Evolutionary conservation across 116 monocot genomes (phyloP).

Genomic region (Zostera marina): DNA sequence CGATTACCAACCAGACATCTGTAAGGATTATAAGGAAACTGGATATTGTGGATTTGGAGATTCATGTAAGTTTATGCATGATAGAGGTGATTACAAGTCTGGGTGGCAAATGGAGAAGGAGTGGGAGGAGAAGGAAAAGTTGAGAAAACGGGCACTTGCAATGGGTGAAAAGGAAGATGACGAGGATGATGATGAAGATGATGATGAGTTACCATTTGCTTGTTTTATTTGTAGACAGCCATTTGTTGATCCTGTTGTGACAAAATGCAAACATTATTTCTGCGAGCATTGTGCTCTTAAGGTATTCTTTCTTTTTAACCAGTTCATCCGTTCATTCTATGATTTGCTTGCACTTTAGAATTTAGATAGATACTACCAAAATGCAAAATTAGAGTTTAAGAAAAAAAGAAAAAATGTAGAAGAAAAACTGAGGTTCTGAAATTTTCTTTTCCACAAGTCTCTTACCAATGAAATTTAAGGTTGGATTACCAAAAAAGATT

Average conservation of each 20-base stretch:
- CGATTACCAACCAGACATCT: conserved; percentile 98
- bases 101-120: conserved; percentile 99
- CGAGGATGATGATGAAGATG: conserved; percentile 27
- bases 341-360: too few species aligned
- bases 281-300: conserved; percentile 97
- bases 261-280: conserved; percentile 97
- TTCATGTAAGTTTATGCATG: conserved; percentile 98
- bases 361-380: too few species aligned
- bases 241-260: conserved; percentile 80
- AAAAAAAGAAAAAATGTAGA: too few species aligned
- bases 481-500: too few species aligned
- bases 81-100: conserved; percentile 93
- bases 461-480: too few species aligned
- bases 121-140: conserved; percentile 88
- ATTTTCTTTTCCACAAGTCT: too few species aligned
- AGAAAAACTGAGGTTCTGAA: too few species aligned
- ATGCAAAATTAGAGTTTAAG: too few species aligned
- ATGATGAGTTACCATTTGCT: conserved; percentile 77
- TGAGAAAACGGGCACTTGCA: conserved; percentile 47
- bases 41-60: conserved; percentile 98
- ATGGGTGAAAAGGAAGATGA: conserved; percentile 35
- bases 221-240: conserved; percentile 78
- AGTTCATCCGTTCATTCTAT: not conserved
- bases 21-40: conserved; percentile 99
- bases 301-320: conserved; percentile 25